Percentiles rank a stretch among this genome's conserved stretches.
These are phyloP conservation scores for Hyaloscypha hepaticicola DNA, from an alignment of 495 filamentous ascomycete genomes.

Conservation along the genomic window DNA sequence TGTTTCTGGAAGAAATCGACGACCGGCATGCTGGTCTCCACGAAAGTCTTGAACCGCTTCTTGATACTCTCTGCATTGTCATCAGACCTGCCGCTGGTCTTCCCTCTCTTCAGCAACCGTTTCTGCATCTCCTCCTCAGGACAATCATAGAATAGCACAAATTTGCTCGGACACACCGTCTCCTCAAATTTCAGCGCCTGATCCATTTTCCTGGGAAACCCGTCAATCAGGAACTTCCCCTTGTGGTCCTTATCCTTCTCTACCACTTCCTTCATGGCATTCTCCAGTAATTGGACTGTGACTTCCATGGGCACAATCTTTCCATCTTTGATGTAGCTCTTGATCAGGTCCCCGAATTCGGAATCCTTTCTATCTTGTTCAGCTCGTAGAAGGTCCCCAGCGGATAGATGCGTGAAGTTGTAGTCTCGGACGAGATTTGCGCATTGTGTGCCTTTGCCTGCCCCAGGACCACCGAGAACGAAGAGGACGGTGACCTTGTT, in stretches of 20 bases:
- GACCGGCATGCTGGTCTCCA: slow-evolving; percentile 96
- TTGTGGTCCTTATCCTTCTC: slow-evolving; percentile 30
- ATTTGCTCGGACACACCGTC: slow-evolving; percentile 74
- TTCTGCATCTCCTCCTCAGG: slow-evolving; percentile 83
- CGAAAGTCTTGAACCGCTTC: slow-evolving; percentile 91
- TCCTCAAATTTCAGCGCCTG: slow-evolving; percentile 92
- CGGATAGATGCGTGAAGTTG: slow-evolving; percentile 87
- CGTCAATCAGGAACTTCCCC: slow-evolving; percentile 81
- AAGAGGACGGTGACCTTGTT: slow-evolving; percentile 82
- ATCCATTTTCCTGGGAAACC: slow-evolving; percentile 95
- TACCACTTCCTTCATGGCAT: slow-evolving; percentile 76
- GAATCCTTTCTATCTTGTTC: slow-evolving; percentile 84
- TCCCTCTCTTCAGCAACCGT: slow-evolving; percentile 80
- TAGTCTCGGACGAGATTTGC: slow-evolving; percentile 84
- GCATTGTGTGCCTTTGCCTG: slow-evolving; percentile 87
- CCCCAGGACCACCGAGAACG: slow-evolving; percentile 76
- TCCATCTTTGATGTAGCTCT: slow-evolving; percentile 84
- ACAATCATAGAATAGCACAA: slow-evolving; percentile 91
- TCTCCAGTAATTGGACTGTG: slow-evolving; percentile 89
- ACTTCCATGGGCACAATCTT: slow-evolving; percentile 98
- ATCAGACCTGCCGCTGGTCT: slow-evolving; percentile 87
- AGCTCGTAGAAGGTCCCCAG: slow-evolving; percentile 89
- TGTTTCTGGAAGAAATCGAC: slow-evolving; percentile 78
- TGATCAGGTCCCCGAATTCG: slow-evolving; percentile 88
- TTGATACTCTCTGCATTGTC: slow-evolving; percentile 94